A percentile compares a stretch with the other conserved stretches of the same genome.
Conservation (phyloP, 768 basidiomycete species). For the Lactarius sp. region DNA sequence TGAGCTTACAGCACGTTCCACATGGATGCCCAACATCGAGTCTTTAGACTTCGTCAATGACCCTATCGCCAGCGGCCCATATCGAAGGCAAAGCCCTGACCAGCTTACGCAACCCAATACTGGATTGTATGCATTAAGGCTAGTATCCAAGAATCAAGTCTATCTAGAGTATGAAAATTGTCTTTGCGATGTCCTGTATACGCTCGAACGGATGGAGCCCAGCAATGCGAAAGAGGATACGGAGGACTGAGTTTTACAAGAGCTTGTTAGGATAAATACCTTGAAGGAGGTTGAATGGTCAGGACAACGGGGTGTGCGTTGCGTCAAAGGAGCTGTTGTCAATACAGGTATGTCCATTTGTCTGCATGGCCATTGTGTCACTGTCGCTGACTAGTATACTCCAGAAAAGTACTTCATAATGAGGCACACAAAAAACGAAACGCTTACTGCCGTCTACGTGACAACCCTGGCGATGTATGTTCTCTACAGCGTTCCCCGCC, state of each 20-base stretch:
- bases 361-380: not conserved
- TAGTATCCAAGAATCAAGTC: not conserved
- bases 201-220: not conserved
- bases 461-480: too few species aligned
- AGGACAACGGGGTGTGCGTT: not conserved
- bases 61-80: not conserved
- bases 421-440: not conserved
- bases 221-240: not conserved
- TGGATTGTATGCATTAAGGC: not conserved
- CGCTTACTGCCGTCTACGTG: too few species aligned
- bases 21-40: not conserved
- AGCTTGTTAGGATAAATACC: not conserved
- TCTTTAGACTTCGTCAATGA: not conserved
- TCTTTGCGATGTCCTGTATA: not conserved
- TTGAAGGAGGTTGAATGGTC: slow-evolving; percentile 4
- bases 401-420: not conserved
- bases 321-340: not conserved
- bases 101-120: not conserved
- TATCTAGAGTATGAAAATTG: not conserved
- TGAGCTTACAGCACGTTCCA: not conserved
- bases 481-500: too few species aligned
- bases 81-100: not conserved
- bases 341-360: not conserved
- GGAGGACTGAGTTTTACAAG: slow-evolving; percentile 1
- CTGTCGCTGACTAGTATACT: not conserved